Evolutionary conservation across 2,329 filamentous ascomycete species (phyloP), one percentile per base, ranked within the genome.

Genomic region (Beauveria varroae): DNA sequence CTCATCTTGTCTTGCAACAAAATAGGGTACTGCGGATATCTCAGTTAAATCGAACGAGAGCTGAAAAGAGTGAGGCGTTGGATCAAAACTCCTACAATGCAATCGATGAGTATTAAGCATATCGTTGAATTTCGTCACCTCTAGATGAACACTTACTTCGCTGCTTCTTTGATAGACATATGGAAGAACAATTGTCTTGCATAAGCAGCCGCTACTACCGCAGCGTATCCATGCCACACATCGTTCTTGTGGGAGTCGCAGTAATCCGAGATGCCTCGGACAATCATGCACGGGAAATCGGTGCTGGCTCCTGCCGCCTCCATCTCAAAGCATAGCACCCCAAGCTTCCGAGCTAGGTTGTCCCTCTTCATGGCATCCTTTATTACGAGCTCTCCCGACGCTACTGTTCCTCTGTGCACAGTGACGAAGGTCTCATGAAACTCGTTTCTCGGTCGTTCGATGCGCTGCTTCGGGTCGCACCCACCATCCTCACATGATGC

Each of bases 401-500:
- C 64, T 30, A 68, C 63, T 22, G 62, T 66, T 5, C 66, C 66
- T 58, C 62, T 53, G 47, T 67, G 63, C 8, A 68, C 62, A 14
- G 50, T 44, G 9, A 67, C 57, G 30, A 54, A 63, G 6, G 56
- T 20, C 10, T 63, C 57, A 14, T 57, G 28, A 4, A 60, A 55
- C 2, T 63, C 54, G 34, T 66, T 53, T 9, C 28, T 54, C n/a
- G 52, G 41, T 58, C 63, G 54, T 41, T 49, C 30, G 43, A 67
- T 59, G 20, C 49, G 59, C 37, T 64, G 9, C 20, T 43, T 30
- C 18, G 16, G 40, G 24, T 63, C 52, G 43, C 62, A 66, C 30
- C 51, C 60, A 18, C 14, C 43, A 53, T 64, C 60, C 5, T 61
- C 58, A 43, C 65, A 65, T 9, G 61, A 40, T 47, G 28, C n/a